Evolutionary conservation across 2,329 filamentous ascomycete species (phyloP).

Genomic region (Colletotrichum coccodes): DNA sequence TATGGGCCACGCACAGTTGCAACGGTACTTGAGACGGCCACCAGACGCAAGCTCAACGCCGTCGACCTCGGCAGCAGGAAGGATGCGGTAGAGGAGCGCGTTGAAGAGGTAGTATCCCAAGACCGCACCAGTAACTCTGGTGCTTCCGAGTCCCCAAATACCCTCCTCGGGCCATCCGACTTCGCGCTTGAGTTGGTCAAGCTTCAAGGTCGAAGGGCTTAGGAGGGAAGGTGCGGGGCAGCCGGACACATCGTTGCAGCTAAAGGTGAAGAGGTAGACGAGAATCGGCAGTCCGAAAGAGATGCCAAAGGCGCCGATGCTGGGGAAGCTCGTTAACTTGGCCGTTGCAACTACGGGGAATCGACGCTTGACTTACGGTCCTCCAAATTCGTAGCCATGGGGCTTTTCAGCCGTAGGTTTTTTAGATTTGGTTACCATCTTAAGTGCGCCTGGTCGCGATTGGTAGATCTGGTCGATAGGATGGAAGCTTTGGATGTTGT

Average conservation of each 20-base stretch:
- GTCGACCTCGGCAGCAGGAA: conserved; percentile 78
- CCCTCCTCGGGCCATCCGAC: conserved; percentile 84
- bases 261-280: conserved; percentile 82
- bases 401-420: conserved; percentile 38
- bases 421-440: conserved; percentile 47
- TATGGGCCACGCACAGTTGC: conserved; percentile 77
- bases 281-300: conserved; percentile 83
- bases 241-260: conserved; percentile 92
- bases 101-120: conserved; percentile 83
- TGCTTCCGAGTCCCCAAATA: conserved; percentile 75
- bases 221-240: conserved; percentile 88
- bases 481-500: background rate
- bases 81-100: conserved; percentile 76
- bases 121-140: conserved; percentile 74
- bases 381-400: conserved; percentile 63
- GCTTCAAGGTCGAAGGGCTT: conserved; percentile 74
- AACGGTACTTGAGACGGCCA: conserved; percentile 82
- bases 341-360: background rate
- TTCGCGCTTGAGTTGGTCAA: conserved; percentile 80
- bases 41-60: conserved; percentile 78
- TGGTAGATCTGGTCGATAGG: background rate
- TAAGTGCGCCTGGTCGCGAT: background rate
- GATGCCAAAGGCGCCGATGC: conserved; percentile 80
- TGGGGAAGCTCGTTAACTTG: conserved; percentile 1
- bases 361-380: conserved; percentile 52